Evolutionary conservation across 2,329 filamentous ascomycete genomes (phyloP).

Genomic region (Fusarium coffeatum): DNA sequence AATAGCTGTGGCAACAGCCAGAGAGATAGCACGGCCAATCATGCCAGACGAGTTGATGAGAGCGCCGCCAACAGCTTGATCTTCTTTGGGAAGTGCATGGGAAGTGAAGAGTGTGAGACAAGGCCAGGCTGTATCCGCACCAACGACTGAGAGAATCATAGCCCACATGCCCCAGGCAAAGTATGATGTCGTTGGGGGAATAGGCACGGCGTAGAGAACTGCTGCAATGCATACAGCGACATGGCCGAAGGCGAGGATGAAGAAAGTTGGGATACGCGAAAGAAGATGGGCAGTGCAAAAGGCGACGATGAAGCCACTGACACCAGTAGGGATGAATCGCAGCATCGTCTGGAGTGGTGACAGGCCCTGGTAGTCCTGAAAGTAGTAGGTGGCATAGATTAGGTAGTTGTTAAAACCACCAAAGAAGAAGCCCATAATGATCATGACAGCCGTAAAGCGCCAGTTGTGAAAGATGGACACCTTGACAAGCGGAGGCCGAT

Average conservation of each 20-base stretch:
- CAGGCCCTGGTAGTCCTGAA: conserved; percentile 73
- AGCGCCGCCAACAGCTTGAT: conserved; percentile 75
- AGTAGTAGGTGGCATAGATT: conserved; percentile 76
- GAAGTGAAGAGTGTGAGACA: conserved; percentile 74
- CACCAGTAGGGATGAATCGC: conserved; percentile 74
- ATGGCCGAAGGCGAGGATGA: conserved; percentile 69
- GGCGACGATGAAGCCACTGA: conserved; percentile 68
- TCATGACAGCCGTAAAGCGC: conserved; percentile 71
- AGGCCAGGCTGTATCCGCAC: conserved; percentile 75
- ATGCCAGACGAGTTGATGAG: conserved; percentile 75
- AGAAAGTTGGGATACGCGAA: conserved; percentile 66
- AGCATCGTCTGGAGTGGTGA: conserved; percentile 74
- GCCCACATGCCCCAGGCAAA: conserved; percentile 75
- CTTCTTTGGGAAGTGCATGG: conserved; percentile 68
- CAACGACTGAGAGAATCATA: conserved; percentile 73
- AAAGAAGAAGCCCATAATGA: conserved; percentile 75
- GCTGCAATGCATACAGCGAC: conserved; percentile 65
- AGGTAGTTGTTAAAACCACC: conserved; percentile 75
- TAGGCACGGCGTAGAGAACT: conserved; percentile 72
- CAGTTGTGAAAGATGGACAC: conserved; percentile 70
- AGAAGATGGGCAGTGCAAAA: conserved; percentile 67
- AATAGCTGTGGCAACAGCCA: conserved; percentile 73
- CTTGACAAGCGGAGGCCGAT: conserved; percentile 70
- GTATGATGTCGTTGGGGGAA: conserved; percentile 69
- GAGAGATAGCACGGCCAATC: conserved; percentile 72